Evolutionary conservation across 139 green algal genomes (phyloP).

Genomic region (Trebouxia sp.): DNA sequence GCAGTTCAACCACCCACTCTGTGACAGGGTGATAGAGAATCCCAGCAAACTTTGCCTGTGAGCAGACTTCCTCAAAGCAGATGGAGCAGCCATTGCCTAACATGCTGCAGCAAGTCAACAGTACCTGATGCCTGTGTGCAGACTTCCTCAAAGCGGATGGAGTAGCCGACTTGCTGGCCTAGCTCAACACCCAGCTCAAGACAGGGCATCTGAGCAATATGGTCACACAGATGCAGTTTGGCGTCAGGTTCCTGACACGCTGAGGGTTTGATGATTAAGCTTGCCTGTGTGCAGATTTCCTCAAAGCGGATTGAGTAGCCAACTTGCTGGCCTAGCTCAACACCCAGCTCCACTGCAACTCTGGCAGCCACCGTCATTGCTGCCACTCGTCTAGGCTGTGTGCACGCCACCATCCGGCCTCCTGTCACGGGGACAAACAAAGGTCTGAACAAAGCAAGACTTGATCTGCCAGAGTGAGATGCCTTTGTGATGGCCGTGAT

Average conservation of each 20-base stretch:
- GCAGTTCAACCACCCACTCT: too few species aligned
- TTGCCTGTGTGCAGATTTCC: constrained; percentile 54
- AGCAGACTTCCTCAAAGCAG: constrained; percentile 72
- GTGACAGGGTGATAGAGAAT: too few species aligned
- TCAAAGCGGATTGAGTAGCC: constrained; percentile 89
- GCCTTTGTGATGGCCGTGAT: too few species aligned
- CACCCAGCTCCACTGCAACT: constrained; percentile 85
- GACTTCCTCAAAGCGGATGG: constrained; percentile 77
- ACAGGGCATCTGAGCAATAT: not conserved
- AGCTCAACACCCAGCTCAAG: constrained; percentile 82
- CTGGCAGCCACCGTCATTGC: constrained; percentile 84
- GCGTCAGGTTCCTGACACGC: too few species aligned
- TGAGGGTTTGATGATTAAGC: too few species aligned
- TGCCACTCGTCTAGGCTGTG: constrained; percentile 80
- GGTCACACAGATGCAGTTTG: too few species aligned
- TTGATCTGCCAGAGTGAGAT: too few species aligned
- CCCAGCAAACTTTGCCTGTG: too few species aligned
- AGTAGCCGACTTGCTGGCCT: constrained; percentile 69
- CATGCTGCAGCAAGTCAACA: constrained; percentile 45
- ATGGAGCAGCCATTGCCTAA: constrained; percentile 86
- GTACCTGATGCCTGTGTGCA: constrained; percentile 58
- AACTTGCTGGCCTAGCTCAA: constrained; percentile 51
- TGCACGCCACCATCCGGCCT: constrained; percentile 65
- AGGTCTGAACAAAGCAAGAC: too few species aligned
- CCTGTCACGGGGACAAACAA: too few species aligned